phyloP scores from a whole-genome alignment of 2,329 filamentous ascomycete genomes.

The Epichloe scottii region DNA sequence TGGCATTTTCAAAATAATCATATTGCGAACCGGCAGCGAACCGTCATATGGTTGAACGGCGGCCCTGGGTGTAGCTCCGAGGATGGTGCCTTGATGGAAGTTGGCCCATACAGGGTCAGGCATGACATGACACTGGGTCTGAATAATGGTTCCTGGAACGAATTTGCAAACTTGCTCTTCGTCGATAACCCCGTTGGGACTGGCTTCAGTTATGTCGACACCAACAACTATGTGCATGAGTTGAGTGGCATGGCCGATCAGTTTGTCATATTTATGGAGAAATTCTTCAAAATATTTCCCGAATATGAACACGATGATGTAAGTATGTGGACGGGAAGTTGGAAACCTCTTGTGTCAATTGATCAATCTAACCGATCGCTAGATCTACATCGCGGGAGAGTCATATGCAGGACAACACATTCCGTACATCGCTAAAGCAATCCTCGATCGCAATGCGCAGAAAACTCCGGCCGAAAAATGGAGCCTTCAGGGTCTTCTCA shows the following conservation, averaged over 20 bases:
- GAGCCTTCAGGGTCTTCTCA: constrained; percentile 75
- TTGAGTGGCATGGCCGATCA: constrained; percentile 81
- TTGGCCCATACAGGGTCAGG: constrained; percentile 82
- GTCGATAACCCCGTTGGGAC: constrained; percentile 96
- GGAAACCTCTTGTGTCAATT: too few relatives aligned
- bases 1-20: constrained; percentile 96
- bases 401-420: constrained; percentile 97
- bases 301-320: constrained; percentile 89
- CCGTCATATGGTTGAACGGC: constrained; percentile 93
- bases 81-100: constrained; percentile 91
- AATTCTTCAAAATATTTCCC: constrained; percentile 82
- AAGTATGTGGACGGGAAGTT: constrained; percentile 25
- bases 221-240: constrained; percentile 74
- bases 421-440: constrained; percentile 86
- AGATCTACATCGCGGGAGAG: constrained; percentile 93
- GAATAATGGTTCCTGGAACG: constrained; percentile 96
- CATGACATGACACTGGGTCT: constrained; percentile 58
- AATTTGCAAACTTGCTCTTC: constrained; percentile 94
- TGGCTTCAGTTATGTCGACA: constrained; percentile 91
- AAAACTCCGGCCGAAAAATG: constrained; percentile 32
- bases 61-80: constrained; percentile 95
- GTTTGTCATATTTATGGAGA: constrained; percentile 79
- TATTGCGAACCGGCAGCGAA: constrained; percentile 81
- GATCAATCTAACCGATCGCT: neutral
- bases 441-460: constrained; percentile 75